A percentile compares a stretch with the other conserved stretches of the same genome.
These are phyloP conservation scores for Fusarium sp. DNA, from an alignment of 2,329 filamentous ascomycete genomes.

Conservation along the genomic window DNA sequence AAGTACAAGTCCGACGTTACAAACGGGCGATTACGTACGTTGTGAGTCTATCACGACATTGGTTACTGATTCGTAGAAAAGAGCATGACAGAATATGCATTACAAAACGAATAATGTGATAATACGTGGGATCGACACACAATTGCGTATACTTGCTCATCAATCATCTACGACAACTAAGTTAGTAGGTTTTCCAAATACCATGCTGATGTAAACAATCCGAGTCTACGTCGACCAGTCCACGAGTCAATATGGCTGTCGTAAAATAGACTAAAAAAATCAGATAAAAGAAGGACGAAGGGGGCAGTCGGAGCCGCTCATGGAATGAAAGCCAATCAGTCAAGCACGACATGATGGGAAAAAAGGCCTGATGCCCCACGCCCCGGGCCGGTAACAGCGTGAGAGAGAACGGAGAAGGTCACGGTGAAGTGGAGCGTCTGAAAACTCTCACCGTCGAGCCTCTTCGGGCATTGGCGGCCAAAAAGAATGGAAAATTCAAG, in stretches of 20 bases:
- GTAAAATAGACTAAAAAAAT: constrained; percentile 29
- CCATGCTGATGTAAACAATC: constrained; percentile 32
- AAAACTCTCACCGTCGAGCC: constrained; percentile 49
- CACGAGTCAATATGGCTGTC: constrained; percentile 30
- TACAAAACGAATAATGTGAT: not conserved
- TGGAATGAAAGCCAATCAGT: constrained; percentile 55
- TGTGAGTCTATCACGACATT: constrained; percentile 29
- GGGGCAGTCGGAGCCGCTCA: constrained; percentile 40
- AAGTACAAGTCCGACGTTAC: constrained; percentile 32
- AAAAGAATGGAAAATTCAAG: constrained; percentile 35
- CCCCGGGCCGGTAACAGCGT: constrained; percentile 44
- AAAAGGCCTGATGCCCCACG: constrained; percentile 51
- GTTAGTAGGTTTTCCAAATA: constrained; percentile 15
- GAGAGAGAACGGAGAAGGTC: constrained; percentile 28
- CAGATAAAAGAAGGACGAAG: constrained; percentile 24
- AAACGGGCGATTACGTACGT: constrained; percentile 47
- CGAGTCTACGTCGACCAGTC: constrained; percentile 12
- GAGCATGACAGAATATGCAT: constrained; percentile 32
- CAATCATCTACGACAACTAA: constrained; percentile 22
- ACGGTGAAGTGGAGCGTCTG: constrained; percentile 45
- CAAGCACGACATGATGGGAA: constrained; percentile 48
- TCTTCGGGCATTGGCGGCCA: constrained; percentile 43
- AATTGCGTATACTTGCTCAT: constrained; percentile 25
- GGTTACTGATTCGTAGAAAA: constrained; percentile 37
- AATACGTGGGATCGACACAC: constrained; percentile 28